Conservation (phyloP, 225 moss, liverwort and hornwort species). For the Pleurozium schreberi region DNA sequence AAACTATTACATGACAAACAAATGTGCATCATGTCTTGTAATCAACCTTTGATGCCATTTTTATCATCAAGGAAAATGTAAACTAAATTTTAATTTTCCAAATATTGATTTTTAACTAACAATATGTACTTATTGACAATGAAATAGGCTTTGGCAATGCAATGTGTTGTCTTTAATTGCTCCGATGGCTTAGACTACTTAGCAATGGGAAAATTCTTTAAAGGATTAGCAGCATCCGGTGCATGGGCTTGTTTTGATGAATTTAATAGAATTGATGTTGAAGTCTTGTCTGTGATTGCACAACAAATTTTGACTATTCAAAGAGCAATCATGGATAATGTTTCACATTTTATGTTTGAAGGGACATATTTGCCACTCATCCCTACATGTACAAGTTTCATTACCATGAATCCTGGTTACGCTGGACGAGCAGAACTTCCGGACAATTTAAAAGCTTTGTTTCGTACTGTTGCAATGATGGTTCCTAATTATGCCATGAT, state of each 20-base stretch:
- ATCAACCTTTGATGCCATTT: not conserved
- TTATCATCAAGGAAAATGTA: no score
- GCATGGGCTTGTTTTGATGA: not conserved
- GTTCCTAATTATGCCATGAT: not conserved
- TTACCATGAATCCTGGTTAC: not conserved
- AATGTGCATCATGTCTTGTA: not conserved
- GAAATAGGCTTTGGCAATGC: not conserved
- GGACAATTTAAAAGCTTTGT: not conserved
- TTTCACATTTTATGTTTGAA: not conserved
- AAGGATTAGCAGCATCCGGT: not conserved
- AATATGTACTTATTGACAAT: not conserved
- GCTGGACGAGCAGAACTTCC: not conserved
- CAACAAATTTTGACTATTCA: not conserved
- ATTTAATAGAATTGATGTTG: not conserved
- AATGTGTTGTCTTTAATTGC: not conserved
- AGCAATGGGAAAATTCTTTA: not conserved
- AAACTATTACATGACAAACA: not conserved
- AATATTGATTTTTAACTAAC: not conserved
- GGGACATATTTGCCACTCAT: not conserved
- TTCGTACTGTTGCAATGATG: not conserved
- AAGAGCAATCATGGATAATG: not conserved
- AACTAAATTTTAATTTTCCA: not conserved
- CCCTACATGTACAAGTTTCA: not conserved
- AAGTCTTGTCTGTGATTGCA: not conserved
- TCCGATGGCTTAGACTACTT: not conserved